phyloP scores from a whole-genome alignment of 164 flowering plant species.

The Macadamia integrifolia region DNA sequence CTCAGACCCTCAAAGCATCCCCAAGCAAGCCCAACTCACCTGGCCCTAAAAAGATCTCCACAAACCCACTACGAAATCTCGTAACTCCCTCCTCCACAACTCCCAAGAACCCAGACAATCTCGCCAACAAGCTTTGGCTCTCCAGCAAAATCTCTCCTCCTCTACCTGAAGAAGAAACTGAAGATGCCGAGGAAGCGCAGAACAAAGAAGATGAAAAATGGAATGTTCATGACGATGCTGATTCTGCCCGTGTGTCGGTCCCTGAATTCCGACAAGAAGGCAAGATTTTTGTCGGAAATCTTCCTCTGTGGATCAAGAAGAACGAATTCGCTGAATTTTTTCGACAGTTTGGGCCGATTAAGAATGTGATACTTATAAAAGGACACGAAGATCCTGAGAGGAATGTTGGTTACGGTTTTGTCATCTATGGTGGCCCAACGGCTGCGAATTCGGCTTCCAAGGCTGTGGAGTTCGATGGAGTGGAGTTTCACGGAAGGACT shows the following conservation, averaged over 20 bases:
- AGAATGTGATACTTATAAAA: conserved; percentile 72
- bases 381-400: conserved; percentile 61
- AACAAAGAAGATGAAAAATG: neutral
- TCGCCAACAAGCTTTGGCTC: conserved; percentile 54
- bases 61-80: conserved; percentile 43
- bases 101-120: conserved; percentile 13
- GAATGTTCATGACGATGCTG: neutral
- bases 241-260: neutral
- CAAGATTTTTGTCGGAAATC: conserved; percentile 82
- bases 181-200: neutral
- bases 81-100: conserved; percentile 12
- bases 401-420: conserved; percentile 80
- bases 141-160: conserved; percentile 62
- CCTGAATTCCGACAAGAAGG: conserved; percentile 60
- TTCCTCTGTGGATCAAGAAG: conserved; percentile 85
- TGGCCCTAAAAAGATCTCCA: conserved; percentile 17
- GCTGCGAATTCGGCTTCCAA: conserved; percentile 64
- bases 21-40: conserved; percentile 12
- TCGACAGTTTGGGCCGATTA: conserved; percentile 84
- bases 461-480: conserved; percentile 92
- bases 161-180: conserved; percentile 3
- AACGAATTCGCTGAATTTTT: conserved; percentile 66
- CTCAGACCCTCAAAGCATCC: conserved; percentile 19
- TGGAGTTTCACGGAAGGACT: conserved; percentile 85
- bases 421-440: conserved; percentile 56